Evolutionary conservation across 2,329 filamentous ascomycete genomes (phyloP).

Genomic region (Mycosphaerella sp.): DNA sequence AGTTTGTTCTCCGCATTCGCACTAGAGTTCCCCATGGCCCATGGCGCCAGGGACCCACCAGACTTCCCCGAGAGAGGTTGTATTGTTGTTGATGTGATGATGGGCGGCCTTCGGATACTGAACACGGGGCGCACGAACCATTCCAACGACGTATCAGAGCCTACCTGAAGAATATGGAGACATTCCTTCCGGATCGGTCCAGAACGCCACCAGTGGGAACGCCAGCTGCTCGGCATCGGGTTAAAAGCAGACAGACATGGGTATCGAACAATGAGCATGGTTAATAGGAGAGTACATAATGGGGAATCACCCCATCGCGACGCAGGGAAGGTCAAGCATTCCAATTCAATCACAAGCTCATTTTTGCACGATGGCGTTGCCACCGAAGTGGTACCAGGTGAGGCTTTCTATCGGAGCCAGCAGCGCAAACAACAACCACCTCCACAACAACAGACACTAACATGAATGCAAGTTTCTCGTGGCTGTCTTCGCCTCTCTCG

Average conservation of each 20-base stretch:
- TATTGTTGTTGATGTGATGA: neutral
- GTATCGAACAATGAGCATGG: neutral
- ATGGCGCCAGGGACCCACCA: neutral
- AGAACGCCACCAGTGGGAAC: constrained; percentile 3
- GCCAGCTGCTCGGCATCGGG: constrained; percentile 1
- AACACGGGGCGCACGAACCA: neutral
- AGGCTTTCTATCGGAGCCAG: neutral
- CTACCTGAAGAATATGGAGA: constrained; percentile 2
- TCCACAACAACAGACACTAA: neutral
- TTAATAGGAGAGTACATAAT: neutral
- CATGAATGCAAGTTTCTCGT: constrained; percentile 46
- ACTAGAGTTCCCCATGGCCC: neutral
- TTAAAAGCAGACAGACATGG: neutral
- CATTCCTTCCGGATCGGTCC: constrained; percentile 8
- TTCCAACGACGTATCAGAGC: neutral
- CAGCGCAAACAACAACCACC: neutral
- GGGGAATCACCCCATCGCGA: neutral
- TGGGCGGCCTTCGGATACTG: neutral
- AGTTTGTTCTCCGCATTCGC: neutral
- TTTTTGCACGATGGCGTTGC: constrained; percentile 44
- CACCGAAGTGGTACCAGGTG: constrained; percentile 52
- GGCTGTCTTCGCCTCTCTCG: constrained; percentile 53
- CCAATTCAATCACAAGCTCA: neutral
- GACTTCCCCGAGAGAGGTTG: neutral
- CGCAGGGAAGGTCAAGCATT: neutral